These are phyloP conservation scores for Aureobasidium vineae DNA, from an alignment of 2,329 filamentous ascomycete genomes.

Conservation along the genomic window DNA sequence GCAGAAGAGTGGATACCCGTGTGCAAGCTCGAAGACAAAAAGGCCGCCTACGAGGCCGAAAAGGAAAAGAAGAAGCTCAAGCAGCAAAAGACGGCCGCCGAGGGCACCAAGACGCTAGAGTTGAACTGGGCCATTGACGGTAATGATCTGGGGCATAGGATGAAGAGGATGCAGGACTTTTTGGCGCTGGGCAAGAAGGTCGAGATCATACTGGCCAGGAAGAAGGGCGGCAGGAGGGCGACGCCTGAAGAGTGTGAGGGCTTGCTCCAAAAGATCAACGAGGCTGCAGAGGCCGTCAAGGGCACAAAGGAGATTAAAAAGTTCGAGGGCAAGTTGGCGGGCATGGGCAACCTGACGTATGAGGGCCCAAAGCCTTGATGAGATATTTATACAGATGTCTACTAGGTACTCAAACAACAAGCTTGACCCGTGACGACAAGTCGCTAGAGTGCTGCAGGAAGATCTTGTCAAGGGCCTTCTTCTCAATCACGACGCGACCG, in stretches of 20 bases:
- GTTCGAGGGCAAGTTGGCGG: conserved; percentile 49
- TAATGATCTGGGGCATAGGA: conserved; percentile 70
- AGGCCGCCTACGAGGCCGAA: conserved; percentile 49
- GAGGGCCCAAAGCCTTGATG: conserved; percentile 39
- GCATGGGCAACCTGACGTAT: conserved; percentile 47
- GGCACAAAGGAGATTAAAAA: conserved; percentile 49
- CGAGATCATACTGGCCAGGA: conserved; percentile 68
- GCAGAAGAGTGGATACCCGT: conserved; percentile 55
- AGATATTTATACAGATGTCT: conserved; percentile 7
- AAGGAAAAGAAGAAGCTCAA: conserved; percentile 43
- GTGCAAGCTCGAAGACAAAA: conserved; percentile 68
- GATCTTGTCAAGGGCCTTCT: conserved; percentile 71
- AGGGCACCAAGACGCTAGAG: conserved; percentile 72
- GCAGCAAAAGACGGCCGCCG: conserved; percentile 46
- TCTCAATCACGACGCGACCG: conserved; percentile 82
- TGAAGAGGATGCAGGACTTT: conserved; percentile 67
- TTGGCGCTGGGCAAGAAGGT: conserved; percentile 72
- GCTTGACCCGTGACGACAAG: conserved; percentile 26
- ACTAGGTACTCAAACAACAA: background rate
- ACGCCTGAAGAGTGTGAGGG: conserved; percentile 59
- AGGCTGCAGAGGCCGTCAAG: conserved; percentile 45
- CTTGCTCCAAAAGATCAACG: conserved; percentile 55
- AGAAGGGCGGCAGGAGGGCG: conserved; percentile 61
- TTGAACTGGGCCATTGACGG: conserved; percentile 81
- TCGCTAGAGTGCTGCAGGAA: conserved; percentile 71